Evolutionary conservation across 768 basidiomycete genomes (phyloP).

Genomic region (Phaeotremella fagi): DNA sequence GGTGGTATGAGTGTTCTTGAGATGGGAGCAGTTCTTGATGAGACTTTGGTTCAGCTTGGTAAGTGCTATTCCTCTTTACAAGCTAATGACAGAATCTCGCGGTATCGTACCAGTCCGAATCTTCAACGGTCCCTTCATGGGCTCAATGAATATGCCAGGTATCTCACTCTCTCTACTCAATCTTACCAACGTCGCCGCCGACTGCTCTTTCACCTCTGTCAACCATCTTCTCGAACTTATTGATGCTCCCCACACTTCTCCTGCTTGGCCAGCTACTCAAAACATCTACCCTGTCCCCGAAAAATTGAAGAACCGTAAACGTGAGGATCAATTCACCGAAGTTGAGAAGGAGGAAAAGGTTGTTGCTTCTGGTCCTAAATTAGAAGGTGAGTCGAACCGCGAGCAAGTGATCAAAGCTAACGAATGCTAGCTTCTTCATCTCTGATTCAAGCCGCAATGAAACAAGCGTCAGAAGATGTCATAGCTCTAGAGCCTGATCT

Average conservation of each 20-base stretch:
- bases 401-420: background rate
- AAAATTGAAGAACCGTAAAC: conserved; percentile 14
- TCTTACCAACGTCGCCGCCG: conserved; percentile 46
- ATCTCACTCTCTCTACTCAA: conserved; percentile 76
- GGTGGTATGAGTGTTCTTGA: conserved; percentile 82
- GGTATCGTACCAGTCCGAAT: conserved; percentile 51
- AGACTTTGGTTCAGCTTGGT: conserved; percentile 54
- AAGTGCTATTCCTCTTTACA: conserved; percentile 23
- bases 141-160: conserved; percentile 87
- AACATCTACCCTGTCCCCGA: conserved; percentile 34
- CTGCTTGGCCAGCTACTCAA: conserved; percentile 37
- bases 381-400: conserved; percentile 24
- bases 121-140: conserved; percentile 60
- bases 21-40: conserved; percentile 63
- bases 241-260: conserved; percentile 39
- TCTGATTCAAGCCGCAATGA: conserved; percentile 30
- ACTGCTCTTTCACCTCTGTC: conserved; percentile 11
- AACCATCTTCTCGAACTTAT: conserved; percentile 25
- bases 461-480: conserved; percentile 32
- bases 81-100: conserved; percentile 11
- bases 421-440: background rate
- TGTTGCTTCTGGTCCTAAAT: conserved; percentile 14
- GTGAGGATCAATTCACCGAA: conserved; percentile 33
- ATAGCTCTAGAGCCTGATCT: conserved; percentile 39
- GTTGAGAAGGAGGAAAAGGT: conserved; percentile 24